Evolutionary conservation across 2,329 filamentous ascomycete species (phyloP).

Genomic region (Trichoderma semiorbis): DNA sequence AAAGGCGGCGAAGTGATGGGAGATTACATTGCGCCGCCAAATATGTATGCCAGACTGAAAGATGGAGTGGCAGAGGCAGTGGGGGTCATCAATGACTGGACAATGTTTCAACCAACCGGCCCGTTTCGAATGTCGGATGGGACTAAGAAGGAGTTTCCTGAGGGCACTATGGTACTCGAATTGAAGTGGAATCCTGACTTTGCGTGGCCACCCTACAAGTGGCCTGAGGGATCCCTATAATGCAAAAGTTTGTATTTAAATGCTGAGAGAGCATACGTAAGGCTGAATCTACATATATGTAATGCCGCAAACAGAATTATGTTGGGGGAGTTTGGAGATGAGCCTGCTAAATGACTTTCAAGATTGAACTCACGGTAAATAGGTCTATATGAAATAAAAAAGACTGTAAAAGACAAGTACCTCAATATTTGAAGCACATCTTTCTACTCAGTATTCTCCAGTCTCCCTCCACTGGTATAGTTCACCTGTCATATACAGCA

Average conservation of each 20-base stretch:
- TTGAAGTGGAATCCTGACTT: conserved; percentile 22
- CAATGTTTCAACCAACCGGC: not conserved
- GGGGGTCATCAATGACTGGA: not conserved
- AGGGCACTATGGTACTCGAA: conserved; percentile 23
- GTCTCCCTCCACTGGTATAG: not conserved
- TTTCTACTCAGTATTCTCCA: not conserved
- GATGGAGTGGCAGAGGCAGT: not conserved
- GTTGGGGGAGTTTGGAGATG: not conserved
- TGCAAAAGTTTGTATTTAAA: no score
- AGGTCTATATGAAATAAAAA: not conserved
- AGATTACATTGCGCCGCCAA: not conserved
- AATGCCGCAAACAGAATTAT: not conserved
- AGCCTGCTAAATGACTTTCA: not conserved
- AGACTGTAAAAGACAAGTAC: not conserved
- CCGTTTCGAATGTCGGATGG: conserved; percentile 20
- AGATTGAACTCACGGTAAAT: not conserved
- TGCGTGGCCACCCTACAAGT: conserved; percentile 3
- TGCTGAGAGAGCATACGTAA: not conserved
- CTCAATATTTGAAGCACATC: not conserved
- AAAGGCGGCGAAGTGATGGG: conserved; percentile 14
- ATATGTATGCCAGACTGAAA: not conserved
- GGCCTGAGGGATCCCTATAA: conserved; percentile 5
- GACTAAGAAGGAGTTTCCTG: conserved; percentile 21
- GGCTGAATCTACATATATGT: not conserved
- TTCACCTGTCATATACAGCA: not conserved